Conservation (phyloP, 495 filamentous ascomycete species). For the Sphaerosporella brunnea region DNA sequence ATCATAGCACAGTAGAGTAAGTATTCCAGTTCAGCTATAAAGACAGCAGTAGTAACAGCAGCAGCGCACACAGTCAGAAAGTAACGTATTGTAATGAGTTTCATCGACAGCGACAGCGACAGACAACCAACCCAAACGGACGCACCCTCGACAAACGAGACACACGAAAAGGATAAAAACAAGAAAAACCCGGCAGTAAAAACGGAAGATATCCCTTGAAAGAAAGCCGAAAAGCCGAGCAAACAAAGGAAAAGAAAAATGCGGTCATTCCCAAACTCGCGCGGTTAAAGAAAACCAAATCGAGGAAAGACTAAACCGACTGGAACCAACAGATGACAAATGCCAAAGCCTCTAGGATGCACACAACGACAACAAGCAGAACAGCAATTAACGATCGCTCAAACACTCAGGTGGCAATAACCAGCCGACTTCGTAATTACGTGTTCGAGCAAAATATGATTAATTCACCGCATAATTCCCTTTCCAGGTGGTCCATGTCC, state of each 20-base stretch:
- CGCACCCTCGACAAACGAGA: too few relatives aligned
- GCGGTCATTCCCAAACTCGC: background rate
- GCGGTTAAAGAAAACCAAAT: background rate
- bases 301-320: too few relatives aligned
- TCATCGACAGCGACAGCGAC: too few relatives aligned
- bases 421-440: background rate
- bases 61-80: too few relatives aligned
- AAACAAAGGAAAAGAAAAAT: background rate
- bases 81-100: too few relatives aligned
- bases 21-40: too few relatives aligned
- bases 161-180: background rate
- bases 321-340: too few relatives aligned
- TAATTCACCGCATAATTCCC: conserved; percentile 8
- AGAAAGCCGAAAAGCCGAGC: background rate
- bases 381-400: too few relatives aligned
- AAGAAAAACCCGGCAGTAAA: background rate
- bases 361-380: conserved; percentile 1
- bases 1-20: background rate
- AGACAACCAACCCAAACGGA: too few relatives aligned
- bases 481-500: conserved; percentile 4
- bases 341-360: conserved; percentile 4
- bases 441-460: background rate
- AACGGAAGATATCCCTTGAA: conserved; percentile 2
- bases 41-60: too few relatives aligned
- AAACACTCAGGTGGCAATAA: background rate